phyloP scores from a whole-genome alignment of 768 basidiomycete species.

The Amanita pseudoporphyria region DNA sequence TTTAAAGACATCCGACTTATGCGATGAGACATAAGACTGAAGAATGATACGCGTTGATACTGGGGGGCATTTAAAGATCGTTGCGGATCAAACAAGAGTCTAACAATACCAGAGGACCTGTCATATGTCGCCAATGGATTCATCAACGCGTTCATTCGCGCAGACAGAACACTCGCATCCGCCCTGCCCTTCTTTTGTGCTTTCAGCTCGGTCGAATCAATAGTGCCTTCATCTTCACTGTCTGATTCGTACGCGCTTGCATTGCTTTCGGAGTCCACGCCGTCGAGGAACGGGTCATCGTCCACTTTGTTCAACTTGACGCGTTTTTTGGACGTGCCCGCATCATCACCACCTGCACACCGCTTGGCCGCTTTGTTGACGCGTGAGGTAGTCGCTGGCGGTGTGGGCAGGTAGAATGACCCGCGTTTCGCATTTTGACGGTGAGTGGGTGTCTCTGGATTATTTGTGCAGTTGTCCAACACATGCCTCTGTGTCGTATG shows the following conservation, averaged over 20 bases:
- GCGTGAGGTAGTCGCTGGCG: conserved; percentile 2
- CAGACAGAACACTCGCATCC: not conserved
- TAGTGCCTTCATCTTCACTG: not conserved
- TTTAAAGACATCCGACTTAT: conserved; percentile 57
- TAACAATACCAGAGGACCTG: conserved; percentile 3
- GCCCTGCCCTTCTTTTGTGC: not conserved
- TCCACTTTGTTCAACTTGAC: not conserved
- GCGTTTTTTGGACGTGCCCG: not conserved
- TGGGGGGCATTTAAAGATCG: conserved; percentile 17
- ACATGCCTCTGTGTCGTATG: not conserved
- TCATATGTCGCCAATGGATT: not conserved
- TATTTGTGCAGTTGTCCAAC: conserved; percentile 1
- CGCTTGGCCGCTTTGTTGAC: conserved; percentile 2
- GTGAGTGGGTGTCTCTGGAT: conserved; percentile 3
- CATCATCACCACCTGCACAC: not conserved
- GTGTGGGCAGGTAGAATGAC: conserved; percentile 2
- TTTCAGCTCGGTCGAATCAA: not conserved
- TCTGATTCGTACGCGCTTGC: conserved; percentile 4
- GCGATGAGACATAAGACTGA: conserved; percentile 67
- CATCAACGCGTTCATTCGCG: not conserved
- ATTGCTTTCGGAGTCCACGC: not conserved
- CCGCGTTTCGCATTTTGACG: not conserved
- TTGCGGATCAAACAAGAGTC: not conserved
- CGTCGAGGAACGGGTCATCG: conserved; percentile 5
- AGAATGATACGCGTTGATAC: conserved; percentile 52